Evolutionary conservation across 2,329 filamentous ascomycete genomes (phyloP), one percentile per base, ranked within the genome.

Genomic region (Thermoascus crustaceus): DNA sequence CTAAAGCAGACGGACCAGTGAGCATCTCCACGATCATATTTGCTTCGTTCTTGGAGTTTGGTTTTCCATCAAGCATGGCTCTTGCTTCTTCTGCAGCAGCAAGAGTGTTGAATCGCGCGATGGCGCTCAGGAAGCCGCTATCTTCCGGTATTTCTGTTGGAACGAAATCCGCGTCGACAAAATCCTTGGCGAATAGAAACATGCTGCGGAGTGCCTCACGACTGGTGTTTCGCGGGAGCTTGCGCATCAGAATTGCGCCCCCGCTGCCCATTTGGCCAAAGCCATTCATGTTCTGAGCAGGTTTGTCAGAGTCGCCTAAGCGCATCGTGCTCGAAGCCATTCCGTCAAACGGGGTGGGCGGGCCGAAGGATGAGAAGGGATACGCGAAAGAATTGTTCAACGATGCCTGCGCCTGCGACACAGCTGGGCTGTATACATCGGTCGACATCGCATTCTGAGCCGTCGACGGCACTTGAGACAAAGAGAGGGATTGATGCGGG

Each of bases 131-230:
- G 44, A 72, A 78, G 18, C 69, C 70, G 32, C 64, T 60, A 45
- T 80, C 75, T 33, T 78, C 73, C 10, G 69, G 61, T 41, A 66
- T 64, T n/a, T 72, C 70, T 32, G 66, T 64, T 4, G 65, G 58
- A 10, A 79, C 61, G 41, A 80, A 69, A 35, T 76, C 72, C 37
- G 70, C 71, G 43, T 77, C 72, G 32, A 77, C 59, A 32, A 80
- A 65, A 43, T 80, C 75, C 47, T 76, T 75, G 13, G 76, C 74
- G 47, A 81, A 80, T n/a, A 79, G 64, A 4, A 81, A 63, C 65
- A 81, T 77, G 53, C 72, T 76, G 44, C 72, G 69, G 37, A 81
- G 65, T 11, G 72, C 66, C 43, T 79, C 76, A 33, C 66, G 58
- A 48, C 69, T 74, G 27, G 71, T 78, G 52, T 69, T 76, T 40